phyloP scores from a whole-genome alignment of 805 yeast species.

The Candida loeiensis region DNA sequence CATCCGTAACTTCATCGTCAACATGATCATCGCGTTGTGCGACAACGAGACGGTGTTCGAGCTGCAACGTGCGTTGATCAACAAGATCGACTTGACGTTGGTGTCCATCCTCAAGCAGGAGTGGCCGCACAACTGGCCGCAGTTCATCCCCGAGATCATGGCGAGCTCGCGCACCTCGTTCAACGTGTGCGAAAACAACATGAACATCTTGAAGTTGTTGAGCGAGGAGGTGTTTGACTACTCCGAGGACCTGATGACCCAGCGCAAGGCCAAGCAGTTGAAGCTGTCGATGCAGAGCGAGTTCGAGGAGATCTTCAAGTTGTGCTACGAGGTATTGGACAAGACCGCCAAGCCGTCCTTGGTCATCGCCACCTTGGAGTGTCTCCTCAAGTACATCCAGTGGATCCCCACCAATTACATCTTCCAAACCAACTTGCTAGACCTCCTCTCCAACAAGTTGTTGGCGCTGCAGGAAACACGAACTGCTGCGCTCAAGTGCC shows the following conservation, averaged over 20 bases:
- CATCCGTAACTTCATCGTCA: conserved; percentile 87
- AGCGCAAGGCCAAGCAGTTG: conserved; percentile 82
- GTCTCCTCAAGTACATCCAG: conserved; percentile 78
- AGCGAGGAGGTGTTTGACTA: conserved; percentile 96
- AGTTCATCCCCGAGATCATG: conserved; percentile 90
- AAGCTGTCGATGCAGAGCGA: conserved; percentile 84
- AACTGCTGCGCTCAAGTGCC: conserved; percentile 81
- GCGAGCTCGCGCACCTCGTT: conserved; percentile 77
- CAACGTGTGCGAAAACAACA: conserved; percentile 96
- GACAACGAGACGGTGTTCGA: conserved; percentile 73
- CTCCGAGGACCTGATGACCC: conserved; percentile 95
- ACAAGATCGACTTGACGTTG: conserved; percentile 88
- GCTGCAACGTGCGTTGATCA: conserved; percentile 75
- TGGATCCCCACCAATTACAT: conserved; percentile 94
- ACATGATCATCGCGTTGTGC: conserved; percentile 89
- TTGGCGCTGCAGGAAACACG: conserved; percentile 76
- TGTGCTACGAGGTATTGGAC: conserved; percentile 91
- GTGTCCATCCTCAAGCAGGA: conserved; percentile 95
- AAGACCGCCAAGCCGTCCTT: conserved; percentile 82
- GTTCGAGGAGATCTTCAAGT: conserved; percentile 86
- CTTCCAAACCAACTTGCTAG: conserved; percentile 80
- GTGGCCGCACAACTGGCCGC: conserved; percentile 99
- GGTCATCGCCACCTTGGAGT: conserved; percentile 77
- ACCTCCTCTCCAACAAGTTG: conserved; percentile 60
- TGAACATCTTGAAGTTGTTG: conserved; percentile 83